Conservation (phyloP, 78 protist species). For the Dictyostelium capitatum region DNA sequence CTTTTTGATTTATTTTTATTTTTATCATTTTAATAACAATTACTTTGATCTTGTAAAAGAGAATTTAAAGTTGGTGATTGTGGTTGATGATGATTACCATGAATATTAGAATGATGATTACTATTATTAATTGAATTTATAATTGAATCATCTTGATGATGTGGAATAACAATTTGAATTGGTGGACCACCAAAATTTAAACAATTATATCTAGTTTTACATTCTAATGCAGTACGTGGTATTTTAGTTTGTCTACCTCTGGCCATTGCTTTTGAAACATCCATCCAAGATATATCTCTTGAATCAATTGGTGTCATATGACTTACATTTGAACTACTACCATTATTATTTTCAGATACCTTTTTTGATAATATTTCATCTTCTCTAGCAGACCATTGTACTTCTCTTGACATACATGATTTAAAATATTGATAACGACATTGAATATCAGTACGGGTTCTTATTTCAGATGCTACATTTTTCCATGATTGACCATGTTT, state of each 20-base stretch:
- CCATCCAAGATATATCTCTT: slow-evolving; percentile 73
- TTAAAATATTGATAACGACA: slow-evolving; percentile 79
- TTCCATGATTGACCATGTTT: slow-evolving; percentile 80
- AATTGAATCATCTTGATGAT: slow-evolving; percentile 15
- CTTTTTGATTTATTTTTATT: too few species aligned
- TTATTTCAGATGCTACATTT: slow-evolving; percentile 66
- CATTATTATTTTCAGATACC: slow-evolving; percentile 55
- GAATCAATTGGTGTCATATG: not conserved
- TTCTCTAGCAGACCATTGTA: slow-evolving; percentile 70
- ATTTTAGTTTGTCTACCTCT: slow-evolving; percentile 73
- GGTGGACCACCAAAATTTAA: slow-evolving; percentile 62
- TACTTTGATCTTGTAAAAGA: slow-evolving; percentile 26
- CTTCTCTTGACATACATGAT: slow-evolving; percentile 72
- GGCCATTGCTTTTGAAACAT: slow-evolving; percentile 66
- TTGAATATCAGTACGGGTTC: slow-evolving; percentile 74
- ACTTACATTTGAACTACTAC: not conserved
- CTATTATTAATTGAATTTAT: not conserved
- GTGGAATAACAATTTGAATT: slow-evolving; percentile 27
- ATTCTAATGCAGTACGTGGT: slow-evolving; percentile 70
- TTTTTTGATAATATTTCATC: slow-evolving; percentile 63
- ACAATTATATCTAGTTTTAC: slow-evolving; percentile 42
- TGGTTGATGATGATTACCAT: slow-evolving; percentile 3
- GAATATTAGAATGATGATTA: too few species aligned
- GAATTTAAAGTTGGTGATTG: slow-evolving; percentile 62
- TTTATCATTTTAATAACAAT: not conserved